phyloP scores from a whole-genome alignment of 1,139 yeast species.

The Sugiyamaella paludigena region DNA sequence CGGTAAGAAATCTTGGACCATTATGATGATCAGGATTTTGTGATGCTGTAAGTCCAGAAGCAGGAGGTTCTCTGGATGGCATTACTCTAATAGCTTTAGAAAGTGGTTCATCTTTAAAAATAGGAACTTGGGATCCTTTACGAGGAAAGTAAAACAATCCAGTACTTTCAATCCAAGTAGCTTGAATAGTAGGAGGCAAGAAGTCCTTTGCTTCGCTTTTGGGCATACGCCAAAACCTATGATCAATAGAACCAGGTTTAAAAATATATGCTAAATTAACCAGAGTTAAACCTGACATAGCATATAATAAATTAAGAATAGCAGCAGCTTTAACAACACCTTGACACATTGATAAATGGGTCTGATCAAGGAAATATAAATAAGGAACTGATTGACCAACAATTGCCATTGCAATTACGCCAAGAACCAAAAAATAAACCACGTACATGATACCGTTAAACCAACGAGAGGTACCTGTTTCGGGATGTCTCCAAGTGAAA shows the following conservation, averaged over 20 bases:
- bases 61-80: constrained; percentile 42
- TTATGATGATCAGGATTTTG: constrained; percentile 36
- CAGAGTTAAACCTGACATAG: constrained; percentile 53
- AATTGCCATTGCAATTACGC: constrained; percentile 64
- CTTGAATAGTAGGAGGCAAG: constrained; percentile 56
- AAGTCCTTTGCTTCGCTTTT: constrained; percentile 21
- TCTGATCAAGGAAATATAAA: constrained; percentile 51
- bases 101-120: constrained; percentile 46
- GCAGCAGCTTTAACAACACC: constrained; percentile 60
- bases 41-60: constrained; percentile 37
- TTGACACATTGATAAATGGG: constrained; percentile 50
- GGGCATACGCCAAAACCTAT: constrained; percentile 42
- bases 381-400: constrained; percentile 66
- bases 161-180: constrained; percentile 76
- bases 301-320: constrained; percentile 56
- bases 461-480: constrained; percentile 56
- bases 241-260: constrained; percentile 57
- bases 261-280: constrained; percentile 52
- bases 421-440: constrained; percentile 54
- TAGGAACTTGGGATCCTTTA: constrained; percentile 27
- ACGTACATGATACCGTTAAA: constrained; percentile 56
- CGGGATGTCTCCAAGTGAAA: constrained; percentile 82
- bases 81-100: constrained; percentile 46
- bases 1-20: constrained; percentile 47
- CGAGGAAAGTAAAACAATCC: constrained; percentile 43